phyloP scores from a whole-genome alignment of 345 rosid species.

The Litchi chinensis region DNA sequence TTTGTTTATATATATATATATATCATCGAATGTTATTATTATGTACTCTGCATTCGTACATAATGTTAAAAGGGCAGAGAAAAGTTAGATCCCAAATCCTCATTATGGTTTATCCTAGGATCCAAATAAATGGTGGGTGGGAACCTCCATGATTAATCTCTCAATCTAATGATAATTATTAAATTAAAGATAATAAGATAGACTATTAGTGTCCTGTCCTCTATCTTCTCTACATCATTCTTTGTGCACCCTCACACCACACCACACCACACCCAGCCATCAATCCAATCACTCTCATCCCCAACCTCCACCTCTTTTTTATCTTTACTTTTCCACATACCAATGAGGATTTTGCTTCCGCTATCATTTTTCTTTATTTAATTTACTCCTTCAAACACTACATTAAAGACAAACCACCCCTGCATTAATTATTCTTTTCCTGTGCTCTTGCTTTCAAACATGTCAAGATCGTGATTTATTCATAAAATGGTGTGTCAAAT shows the following conservation, averaged over 20 bases:
- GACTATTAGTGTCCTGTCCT: conserved; percentile 5
- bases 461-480: neutral
- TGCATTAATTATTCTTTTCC: neutral
- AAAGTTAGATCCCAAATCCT: no score
- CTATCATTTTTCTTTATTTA: neutral
- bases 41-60: no score
- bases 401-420: neutral
- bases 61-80: no score
- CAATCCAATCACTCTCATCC: conserved; percentile 23
- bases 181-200: neutral
- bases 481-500: neutral
- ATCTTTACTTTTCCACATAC: conserved; percentile 22
- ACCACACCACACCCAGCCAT: neutral
- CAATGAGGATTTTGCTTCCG: conserved; percentile 36
- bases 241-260: conserved; percentile 6
- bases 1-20: no score
- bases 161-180: neutral
- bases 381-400: no score
- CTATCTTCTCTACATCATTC: conserved; percentile 18
- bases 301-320: conserved; percentile 15
- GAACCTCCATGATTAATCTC: neutral
- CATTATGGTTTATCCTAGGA: neutral
- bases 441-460: neutral
- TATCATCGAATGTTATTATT: no score
- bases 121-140: neutral